phyloP scores from a whole-genome alignment of 2,329 filamentous ascomycete species.

The Graphiopsis chlorocephala region DNA sequence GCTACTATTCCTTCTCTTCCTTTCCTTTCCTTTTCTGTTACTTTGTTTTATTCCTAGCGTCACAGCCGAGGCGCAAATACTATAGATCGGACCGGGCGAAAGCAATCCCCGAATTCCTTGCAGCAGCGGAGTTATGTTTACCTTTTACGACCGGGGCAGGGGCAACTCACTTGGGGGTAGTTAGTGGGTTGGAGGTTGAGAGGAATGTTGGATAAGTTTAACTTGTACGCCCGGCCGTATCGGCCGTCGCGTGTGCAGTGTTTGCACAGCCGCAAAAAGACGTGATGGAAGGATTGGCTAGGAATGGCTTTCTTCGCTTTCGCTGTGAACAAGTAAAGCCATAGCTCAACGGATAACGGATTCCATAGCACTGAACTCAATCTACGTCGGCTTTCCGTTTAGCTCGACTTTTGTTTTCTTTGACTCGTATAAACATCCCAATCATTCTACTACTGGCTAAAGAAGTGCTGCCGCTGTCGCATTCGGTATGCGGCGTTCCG shows the following conservation, averaged over 20 bases:
- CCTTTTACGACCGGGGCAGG: not conserved
- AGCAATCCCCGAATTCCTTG: not conserved
- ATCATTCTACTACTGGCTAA: not conserved
- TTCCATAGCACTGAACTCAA: conserved; percentile 6
- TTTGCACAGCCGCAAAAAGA: not conserved
- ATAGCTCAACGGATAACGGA: conserved; percentile 8
- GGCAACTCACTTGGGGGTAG: not conserved
- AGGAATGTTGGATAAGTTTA: too few relatives aligned
- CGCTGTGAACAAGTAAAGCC: not conserved
- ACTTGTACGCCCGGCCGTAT: not conserved
- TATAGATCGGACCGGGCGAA: conserved; percentile 10
- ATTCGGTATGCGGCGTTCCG: not conserved
- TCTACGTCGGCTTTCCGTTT: not conserved
- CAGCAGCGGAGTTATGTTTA: conserved; percentile 11
- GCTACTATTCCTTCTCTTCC: not conserved
- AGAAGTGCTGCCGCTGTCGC: not conserved
- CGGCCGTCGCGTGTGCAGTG: not conserved
- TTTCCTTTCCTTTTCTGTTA: not conserved
- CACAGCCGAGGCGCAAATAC: not conserved
- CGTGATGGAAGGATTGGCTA: conserved; percentile 1
- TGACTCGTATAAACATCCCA: not conserved
- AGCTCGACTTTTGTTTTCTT: not conserved
- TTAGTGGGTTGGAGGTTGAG: not conserved
- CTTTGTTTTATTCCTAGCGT: conserved; percentile 3
- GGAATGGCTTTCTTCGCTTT: not conserved